phyloP scores from a whole-genome alignment of 306 rosid genomes.

The Clitoria ternatea region DNA sequence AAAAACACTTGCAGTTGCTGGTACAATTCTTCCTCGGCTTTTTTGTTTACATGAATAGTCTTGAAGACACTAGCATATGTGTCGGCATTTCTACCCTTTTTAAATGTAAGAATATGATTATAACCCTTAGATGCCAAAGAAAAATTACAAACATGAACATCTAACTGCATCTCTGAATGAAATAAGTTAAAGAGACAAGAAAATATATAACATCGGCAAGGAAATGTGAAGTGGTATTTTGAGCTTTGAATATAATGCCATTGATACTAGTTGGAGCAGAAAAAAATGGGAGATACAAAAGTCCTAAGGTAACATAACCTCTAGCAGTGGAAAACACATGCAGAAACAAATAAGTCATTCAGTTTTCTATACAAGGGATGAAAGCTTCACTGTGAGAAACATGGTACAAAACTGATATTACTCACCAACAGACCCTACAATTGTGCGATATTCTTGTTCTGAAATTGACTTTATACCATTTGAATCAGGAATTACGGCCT shows the following conservation, averaged over 20 bases:
- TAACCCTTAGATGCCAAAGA: not conserved
- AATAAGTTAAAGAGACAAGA: not conserved
- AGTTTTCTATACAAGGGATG: constrained; percentile 36
- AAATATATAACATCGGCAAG: not conserved
- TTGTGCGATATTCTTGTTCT: constrained; percentile 63
- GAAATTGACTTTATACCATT: constrained; percentile 68
- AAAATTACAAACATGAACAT: not conserved
- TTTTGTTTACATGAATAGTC: no score
- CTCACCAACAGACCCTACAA: constrained; percentile 44
- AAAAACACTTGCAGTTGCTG: no score
- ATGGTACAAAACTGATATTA: constrained; percentile 20
- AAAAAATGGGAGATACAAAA: constrained; percentile 39
- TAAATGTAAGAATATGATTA: no score
- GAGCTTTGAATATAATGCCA: constrained; percentile 19
- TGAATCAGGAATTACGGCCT: constrained; percentile 54
- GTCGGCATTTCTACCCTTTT: no score
- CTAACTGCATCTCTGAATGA: not conserved
- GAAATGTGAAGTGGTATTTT: not conserved
- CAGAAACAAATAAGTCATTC: constrained; percentile 12
- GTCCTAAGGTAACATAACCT: constrained; percentile 17
- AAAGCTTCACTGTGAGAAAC: constrained; percentile 22
- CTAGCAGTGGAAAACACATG: constrained; percentile 24
- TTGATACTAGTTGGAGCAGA: constrained; percentile 23
- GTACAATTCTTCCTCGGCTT: no score
- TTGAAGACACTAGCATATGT: no score